These are phyloP conservation scores for Nematodospora valgi DNA, from an alignment of 805 yeast genomes.

Conservation along the genomic window DNA sequence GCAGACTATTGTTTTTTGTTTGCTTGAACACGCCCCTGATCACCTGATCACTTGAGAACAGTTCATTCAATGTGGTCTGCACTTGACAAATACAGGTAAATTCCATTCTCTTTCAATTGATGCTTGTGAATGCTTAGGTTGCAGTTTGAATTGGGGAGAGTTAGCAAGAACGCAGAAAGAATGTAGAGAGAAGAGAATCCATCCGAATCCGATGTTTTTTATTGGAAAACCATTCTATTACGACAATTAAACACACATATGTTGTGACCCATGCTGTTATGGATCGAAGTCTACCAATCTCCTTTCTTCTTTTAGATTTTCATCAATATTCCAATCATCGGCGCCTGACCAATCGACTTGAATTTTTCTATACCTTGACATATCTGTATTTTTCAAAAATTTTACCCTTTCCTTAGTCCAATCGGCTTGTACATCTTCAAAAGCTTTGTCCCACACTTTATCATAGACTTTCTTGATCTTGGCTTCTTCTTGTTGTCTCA, in stretches of 20 bases:
- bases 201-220: no score
- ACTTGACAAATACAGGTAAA: no score
- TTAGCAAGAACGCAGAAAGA: slow-evolving; percentile 26
- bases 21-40: slow-evolving; percentile 37
- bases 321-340: slow-evolving; percentile 40
- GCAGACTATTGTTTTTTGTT: no score
- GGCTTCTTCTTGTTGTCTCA: slow-evolving; percentile 58
- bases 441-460: slow-evolving; percentile 73
- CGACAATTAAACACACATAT: slow-evolving; percentile 34
- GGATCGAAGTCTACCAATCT: slow-evolving; percentile 43
- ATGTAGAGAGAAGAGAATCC: no score
- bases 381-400: slow-evolving; percentile 76
- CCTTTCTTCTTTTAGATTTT: slow-evolving; percentile 23
- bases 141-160: slow-evolving; percentile 20
- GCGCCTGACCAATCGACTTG: slow-evolving; percentile 69
- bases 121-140: no score
- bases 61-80: no score
- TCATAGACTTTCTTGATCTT: slow-evolving; percentile 63
- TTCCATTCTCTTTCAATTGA: no score
- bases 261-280: slow-evolving; percentile 19
- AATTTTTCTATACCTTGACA: slow-evolving; percentile 44
- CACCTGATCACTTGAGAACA: slow-evolving; percentile 20
- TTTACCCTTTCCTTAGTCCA: slow-evolving; percentile 73
- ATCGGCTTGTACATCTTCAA: slow-evolving; percentile 65
- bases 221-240: slow-evolving; percentile 28